Percentiles rank a stretch among this genome's conserved stretches.
These are phyloP conservation scores for Fusarium nurragi DNA, from an alignment of 2,329 filamentous ascomycete genomes.

Conservation along the genomic window DNA sequence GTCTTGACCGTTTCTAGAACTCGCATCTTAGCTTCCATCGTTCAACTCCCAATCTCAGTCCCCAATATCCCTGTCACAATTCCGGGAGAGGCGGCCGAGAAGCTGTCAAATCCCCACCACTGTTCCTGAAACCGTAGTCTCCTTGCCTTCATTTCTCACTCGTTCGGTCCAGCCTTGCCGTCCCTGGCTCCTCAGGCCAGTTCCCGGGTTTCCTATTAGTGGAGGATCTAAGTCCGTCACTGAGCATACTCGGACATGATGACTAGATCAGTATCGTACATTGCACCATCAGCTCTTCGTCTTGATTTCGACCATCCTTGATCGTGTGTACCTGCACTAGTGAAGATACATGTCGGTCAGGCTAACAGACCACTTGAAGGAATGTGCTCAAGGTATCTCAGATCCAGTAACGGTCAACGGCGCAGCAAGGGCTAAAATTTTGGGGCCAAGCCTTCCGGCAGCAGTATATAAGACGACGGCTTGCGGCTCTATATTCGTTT, in stretches of 20 bases:
- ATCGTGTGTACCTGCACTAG: constrained; percentile 21
- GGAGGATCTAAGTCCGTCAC: constrained; percentile 39
- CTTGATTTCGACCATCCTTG: constrained; percentile 28
- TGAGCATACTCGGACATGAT: constrained; percentile 24
- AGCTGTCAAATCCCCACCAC: constrained; percentile 34
- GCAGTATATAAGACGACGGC: constrained; percentile 28
- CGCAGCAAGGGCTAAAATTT: not conserved
- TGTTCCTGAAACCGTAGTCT: constrained; percentile 41
- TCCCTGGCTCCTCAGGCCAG: constrained; percentile 37
- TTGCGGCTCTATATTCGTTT: not conserved
- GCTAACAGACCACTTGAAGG: constrained; percentile 25
- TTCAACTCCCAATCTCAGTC: constrained; percentile 14
- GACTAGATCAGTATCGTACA: constrained; percentile 27
- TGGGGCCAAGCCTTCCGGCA: not conserved
- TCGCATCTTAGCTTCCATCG: constrained; percentile 9
- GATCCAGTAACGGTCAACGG: not conserved
- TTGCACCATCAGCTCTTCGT: constrained; percentile 31
- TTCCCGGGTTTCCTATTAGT: constrained; percentile 36
- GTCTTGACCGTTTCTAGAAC: constrained; percentile 29
- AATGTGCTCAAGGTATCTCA: constrained; percentile 22
- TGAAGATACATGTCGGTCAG: not conserved
- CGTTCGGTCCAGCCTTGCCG: constrained; percentile 33
- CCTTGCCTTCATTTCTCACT: constrained; percentile 38
- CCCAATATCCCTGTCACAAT: constrained; percentile 36
- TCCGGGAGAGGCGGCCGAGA: constrained; percentile 36